Evolutionary conservation across 176 grass and related monocot genomes (phyloP).

Genomic region (Hsuehochloa calcarea): DNA sequence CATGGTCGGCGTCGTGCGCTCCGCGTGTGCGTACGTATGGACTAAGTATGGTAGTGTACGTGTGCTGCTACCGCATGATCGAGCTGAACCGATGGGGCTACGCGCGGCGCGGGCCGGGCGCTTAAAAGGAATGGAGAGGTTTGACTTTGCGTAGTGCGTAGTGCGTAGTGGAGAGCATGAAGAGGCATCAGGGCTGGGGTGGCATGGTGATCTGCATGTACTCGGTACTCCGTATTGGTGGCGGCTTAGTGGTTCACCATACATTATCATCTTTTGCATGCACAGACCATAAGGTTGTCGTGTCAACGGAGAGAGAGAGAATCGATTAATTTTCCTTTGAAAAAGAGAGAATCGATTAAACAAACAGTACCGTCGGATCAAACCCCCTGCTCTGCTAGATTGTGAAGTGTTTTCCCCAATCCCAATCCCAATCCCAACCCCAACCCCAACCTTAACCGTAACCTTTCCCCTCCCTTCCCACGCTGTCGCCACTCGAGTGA

Average conservation of each 20-base stretch:
- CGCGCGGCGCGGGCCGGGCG: not conserved
- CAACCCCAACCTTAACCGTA: not conserved
- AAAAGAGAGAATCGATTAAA: not conserved
- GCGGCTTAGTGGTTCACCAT: constrained; percentile 44
- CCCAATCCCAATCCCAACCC: too few species aligned
- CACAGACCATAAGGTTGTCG: not conserved
- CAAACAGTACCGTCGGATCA: not conserved
- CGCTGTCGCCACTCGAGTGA: too few species aligned
- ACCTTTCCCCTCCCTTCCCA: too few species aligned
- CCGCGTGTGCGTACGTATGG: not conserved
- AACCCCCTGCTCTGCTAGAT: not conserved
- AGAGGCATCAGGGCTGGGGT: not conserved
- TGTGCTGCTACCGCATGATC: not conserved
- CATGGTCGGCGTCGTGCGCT: constrained; percentile 18
- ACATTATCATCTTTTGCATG: not conserved
- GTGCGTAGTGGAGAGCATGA: constrained; percentile 50
- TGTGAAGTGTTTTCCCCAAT: not conserved
- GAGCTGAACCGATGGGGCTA: not conserved
- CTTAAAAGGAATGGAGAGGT: constrained; percentile 32
- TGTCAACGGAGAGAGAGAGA: not conserved
- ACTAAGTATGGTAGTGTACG: not conserved
- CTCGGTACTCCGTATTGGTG: constrained; percentile 2
- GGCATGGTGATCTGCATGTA: constrained; percentile 31
- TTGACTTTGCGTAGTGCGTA: constrained; percentile 28
- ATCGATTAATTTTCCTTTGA: not conserved